These are phyloP conservation scores for Penicillium frequentans DNA, from an alignment of 2,329 filamentous ascomycete species.

Conservation along the genomic window DNA sequence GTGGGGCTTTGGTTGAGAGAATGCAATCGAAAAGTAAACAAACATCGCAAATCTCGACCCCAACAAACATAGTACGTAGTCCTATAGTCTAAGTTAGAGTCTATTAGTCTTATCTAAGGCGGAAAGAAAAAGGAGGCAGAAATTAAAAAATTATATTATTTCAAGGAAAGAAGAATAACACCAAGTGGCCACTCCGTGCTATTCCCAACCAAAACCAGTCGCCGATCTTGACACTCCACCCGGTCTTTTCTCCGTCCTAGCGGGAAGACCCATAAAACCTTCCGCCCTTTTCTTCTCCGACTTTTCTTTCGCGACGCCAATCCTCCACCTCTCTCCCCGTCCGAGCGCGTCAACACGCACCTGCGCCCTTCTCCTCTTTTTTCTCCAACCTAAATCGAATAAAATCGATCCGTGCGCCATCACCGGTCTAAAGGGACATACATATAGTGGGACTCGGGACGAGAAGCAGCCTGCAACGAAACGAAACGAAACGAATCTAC, in stretches of 20 bases:
- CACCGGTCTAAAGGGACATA: not conserved
- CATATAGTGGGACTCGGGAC: not conserved
- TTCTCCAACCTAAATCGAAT: not conserved
- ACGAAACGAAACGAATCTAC: not conserved
- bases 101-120: not conserved
- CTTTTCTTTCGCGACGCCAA: not conserved
- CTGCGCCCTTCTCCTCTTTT: not conserved
- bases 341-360: not conserved
- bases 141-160: not conserved
- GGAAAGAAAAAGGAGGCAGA: not conserved
- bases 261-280: not conserved
- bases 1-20: constrained; percentile 3
- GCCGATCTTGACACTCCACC: constrained; percentile 14
- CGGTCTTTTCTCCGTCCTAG: constrained; percentile 5
- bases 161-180: no score
- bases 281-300: not conserved
- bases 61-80: not conserved
- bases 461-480: not conserved
- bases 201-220: not conserved
- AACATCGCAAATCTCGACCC: not conserved
- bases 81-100: not conserved
- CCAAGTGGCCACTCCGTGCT: not conserved
- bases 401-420: not conserved
- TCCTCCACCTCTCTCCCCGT: not conserved
- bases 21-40: not conserved